Conservation (phyloP, 805 yeast species). For the Candida coleopterorum region DNA sequence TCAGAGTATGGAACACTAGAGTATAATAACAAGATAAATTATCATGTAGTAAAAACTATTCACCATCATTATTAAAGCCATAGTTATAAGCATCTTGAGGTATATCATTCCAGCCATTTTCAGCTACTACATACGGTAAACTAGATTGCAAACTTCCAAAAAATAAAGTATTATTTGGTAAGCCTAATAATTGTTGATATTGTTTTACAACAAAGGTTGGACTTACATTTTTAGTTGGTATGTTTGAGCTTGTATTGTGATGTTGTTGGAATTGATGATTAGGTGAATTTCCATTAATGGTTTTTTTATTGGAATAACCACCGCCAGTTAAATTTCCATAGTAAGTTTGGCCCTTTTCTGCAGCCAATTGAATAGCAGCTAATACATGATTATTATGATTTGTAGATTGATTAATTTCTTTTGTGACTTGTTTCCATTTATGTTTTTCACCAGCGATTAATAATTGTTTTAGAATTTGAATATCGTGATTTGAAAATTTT, state of each 20-base stretch:
- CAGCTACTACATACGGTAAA: conserved; percentile 46
- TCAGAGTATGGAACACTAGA: no score
- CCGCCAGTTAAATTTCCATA: conserved; percentile 4
- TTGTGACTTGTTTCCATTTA: conserved; percentile 58
- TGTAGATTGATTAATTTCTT: conserved; percentile 19
- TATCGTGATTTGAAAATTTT: conserved; percentile 41
- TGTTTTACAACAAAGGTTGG: conserved; percentile 53
- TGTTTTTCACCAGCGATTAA: conserved; percentile 50
- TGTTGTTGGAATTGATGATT: not conserved
- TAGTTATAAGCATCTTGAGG: conserved; percentile 15
- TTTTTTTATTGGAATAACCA: conserved; percentile 3
- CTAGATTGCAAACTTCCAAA: conserved; percentile 45
- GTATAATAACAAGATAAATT: conserved; percentile 1
- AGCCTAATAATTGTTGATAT: conserved; percentile 50
- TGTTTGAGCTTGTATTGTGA: conserved; percentile 5
- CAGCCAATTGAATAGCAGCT: conserved; percentile 5
- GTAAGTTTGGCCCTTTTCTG: conserved; percentile 5
- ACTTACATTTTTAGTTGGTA: conserved; percentile 36
- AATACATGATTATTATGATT: conserved; percentile 8
- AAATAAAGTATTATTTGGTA: conserved; percentile 43
- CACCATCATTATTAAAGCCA: conserved; percentile 10
- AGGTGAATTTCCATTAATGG: not conserved
- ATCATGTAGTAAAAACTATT: not conserved
- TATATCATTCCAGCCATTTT: conserved; percentile 42
- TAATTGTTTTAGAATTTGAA: conserved; percentile 42